Base-by-base conservation (phyloP, 345 rosid genomes). In the Clarkia xantiana region DNA sequence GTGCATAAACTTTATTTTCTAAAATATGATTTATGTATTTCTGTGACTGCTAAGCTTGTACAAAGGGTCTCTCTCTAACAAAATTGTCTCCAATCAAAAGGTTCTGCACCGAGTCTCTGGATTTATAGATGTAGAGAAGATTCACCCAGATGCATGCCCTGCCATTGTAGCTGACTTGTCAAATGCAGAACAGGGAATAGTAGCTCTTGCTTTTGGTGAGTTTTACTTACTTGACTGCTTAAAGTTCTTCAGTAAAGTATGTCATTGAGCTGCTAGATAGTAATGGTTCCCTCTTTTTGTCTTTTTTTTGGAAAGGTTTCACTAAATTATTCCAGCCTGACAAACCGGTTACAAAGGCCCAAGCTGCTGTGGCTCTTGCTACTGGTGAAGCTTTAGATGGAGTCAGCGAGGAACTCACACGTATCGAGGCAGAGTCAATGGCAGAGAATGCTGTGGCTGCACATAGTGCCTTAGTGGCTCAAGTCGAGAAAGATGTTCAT, bases 341-440 rank as follows among this genome's bases (percentile, higher is more conserved):
- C 60, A 90, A 86, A 70, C 94, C 98, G 14, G 94, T 86, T 54
- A 91, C 96, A 58, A 91, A 91, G 60, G 89, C 94, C 51, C 98
- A 91, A 75, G 79, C 87, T 43, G 96, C 96, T n/a, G 69, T 75
- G 44, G 89, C 98, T 60, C 84, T 91, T 61, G 83, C 93, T 11
- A 73, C 62, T 44, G 89, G 96, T 29, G 96, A 91, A 64, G 86
- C 82, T 64, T 67, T 83, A 44, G 96, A 83, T 4, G 18, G 68
- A 45, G 94, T 86, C 18, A 69, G 73, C 23, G 96, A 91, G 73
- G 96, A 91, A 68, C 77, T 91, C 58, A 80, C 93, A 44, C 96
- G 89, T 40, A 79, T 83, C 16, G 93, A 83, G 72, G 96, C 98
- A 44, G 98, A 86, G 57, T 67, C 89, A 41, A 70, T 87, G 68